Conservation (phyloP, 2,329 filamentous ascomycete species). For the Fusarium azukiicola region DNA sequence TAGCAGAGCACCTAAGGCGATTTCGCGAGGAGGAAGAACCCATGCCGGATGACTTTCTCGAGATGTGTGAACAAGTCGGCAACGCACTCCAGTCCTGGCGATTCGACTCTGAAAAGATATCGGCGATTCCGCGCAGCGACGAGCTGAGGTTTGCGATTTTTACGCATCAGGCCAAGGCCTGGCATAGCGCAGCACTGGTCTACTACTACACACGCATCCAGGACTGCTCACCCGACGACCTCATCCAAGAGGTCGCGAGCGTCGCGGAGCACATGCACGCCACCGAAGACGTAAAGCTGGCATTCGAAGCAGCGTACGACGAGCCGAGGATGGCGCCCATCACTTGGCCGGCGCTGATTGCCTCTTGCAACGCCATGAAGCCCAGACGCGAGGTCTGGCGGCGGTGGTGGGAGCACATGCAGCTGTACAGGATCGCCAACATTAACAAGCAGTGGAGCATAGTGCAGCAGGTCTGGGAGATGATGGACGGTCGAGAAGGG, state of each 20-base stretch:
- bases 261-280: constrained; percentile 9
- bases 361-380: neutral
- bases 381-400: constrained; percentile 14
- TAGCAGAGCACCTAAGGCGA: neutral
- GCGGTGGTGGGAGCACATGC: constrained; percentile 34
- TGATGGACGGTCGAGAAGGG: neutral
- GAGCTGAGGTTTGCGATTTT: neutral
- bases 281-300: constrained; percentile 2
- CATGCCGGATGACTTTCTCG: neutral
- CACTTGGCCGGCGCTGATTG: constrained; percentile 13
- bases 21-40: neutral
- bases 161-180: constrained; percentile 5
- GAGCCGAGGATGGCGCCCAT: constrained; percentile 1
- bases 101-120: constrained; percentile 1
- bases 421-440: constrained; percentile 30
- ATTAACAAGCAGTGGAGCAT: constrained; percentile 30
- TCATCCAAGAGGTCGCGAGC: neutral
- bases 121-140: neutral
- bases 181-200: neutral
- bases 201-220: constrained; percentile 19
- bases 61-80: constrained; percentile 1
- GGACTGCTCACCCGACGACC: neutral
- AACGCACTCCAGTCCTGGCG: constrained; percentile 6
- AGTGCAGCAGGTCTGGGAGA: constrained; percentile 25
- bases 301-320: neutral